Percentiles rank a stretch among this genome's conserved stretches.
phyloP scores from a whole-genome alignment of 805 yeast genomes.

The Pichia paraexigua region DNA sequence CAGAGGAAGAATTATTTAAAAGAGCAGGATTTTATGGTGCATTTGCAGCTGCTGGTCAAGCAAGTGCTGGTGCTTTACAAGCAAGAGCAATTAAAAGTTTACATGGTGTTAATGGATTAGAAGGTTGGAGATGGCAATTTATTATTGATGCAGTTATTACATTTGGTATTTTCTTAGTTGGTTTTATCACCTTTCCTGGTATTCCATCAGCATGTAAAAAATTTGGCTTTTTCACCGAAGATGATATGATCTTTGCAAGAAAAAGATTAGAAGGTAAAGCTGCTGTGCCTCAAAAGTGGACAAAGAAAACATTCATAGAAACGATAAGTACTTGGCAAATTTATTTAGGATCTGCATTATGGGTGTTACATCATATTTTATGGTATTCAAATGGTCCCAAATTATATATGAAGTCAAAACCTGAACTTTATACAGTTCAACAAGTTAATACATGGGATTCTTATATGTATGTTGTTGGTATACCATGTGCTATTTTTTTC shows the following conservation, averaged over 20 bases:
- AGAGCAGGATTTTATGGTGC: slow-evolving; percentile 18
- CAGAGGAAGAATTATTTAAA: slow-evolving; percentile 12
- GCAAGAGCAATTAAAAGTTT: slow-evolving; percentile 43
- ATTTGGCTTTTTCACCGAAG: slow-evolving; percentile 31
- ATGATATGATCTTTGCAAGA: slow-evolving; percentile 37
- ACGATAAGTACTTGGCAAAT: slow-evolving; percentile 37
- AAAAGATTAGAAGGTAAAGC: slow-evolving; percentile 33
- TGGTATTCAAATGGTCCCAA: slow-evolving; percentile 22
- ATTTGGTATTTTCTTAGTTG: slow-evolving; percentile 50
- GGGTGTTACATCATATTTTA: slow-evolving; percentile 29
- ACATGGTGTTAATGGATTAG: slow-evolving; percentile 43
- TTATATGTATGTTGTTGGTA: slow-evolving; percentile 12
- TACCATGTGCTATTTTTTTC: slow-evolving; percentile 19
- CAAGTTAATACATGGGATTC: slow-evolving; percentile 16
- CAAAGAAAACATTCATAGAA: slow-evolving; percentile 34
- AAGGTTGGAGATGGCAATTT: slow-evolving; percentile 71
- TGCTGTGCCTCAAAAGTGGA: slow-evolving; percentile 34
- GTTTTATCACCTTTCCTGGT: slow-evolving; percentile 55
- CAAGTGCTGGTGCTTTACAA: slow-evolving; percentile 57
- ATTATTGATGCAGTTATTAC: slow-evolving; percentile 58
- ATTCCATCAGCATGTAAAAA: slow-evolving; percentile 26
- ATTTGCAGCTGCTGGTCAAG: slow-evolving; percentile 31
- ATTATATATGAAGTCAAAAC: slow-evolving; percentile 20
- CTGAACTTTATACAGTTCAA: slow-evolving; percentile 8
- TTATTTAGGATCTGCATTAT: slow-evolving; percentile 16